Base-by-base conservation (phyloP, 148 eudicot genomes). In the Nyssa sinensis region DNA sequence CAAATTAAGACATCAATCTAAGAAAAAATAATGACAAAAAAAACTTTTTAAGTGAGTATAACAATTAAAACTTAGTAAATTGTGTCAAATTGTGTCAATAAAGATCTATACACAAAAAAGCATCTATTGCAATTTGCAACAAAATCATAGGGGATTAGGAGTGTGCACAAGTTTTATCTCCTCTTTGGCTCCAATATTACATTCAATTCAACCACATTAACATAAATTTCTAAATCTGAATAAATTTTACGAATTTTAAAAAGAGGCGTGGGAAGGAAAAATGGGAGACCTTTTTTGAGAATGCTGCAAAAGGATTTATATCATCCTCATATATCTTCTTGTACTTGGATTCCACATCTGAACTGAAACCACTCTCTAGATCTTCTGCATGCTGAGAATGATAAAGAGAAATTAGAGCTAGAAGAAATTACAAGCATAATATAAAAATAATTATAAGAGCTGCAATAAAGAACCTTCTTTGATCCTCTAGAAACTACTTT, bases 301-400 rank as follows among this genome's bases (percentile, higher is more conserved):
- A 96, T 82, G 99, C 99, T 41, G 99, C 98, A 88, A 96, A 96
- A 63, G 99, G 99, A 84, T 96, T 96, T 49, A 96, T 96, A 81
- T 96, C 99, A 66, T 96, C 99, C 79, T 96, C 99, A 69, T 96
- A 96, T 70, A 96, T 96, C 83, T 93, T 96, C 87, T 93, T 93
- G 79, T 96, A 96, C 88, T 96, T 96, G 77, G 97, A 89, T 82
- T 96, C 99, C 75, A 96, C 99, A 84, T 96, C 99, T 39, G 97
- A 92, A 86, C 86, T 75, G 84, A 92, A 86, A 63, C 99, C 98
- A 83, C 95, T 86, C 83, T 96, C 99, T 33, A 93, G 76, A 80
- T 96, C 99, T 73, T 93, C 99, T 39, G 89, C 79, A 69, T 78
- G 82, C 99, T 96, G 93, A 76, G 63, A 89, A 82, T 23, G 25